Conservation (phyloP, 371 early-diverging fungal species). For the Actinomortierella ambigua region DNA sequence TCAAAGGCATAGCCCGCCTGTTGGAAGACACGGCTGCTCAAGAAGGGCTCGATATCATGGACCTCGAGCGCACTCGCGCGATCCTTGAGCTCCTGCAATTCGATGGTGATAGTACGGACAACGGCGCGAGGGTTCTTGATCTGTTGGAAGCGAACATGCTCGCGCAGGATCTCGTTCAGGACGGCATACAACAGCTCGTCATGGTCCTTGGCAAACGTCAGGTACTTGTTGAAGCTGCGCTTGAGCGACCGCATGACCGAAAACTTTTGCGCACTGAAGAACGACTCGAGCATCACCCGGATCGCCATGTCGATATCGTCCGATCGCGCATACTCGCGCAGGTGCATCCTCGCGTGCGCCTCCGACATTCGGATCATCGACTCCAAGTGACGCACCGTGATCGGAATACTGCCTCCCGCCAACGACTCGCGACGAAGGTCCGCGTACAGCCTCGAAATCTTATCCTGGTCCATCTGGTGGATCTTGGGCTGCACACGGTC, state of each 20-base stretch:
- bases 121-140: constrained; percentile 59
- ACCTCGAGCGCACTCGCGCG: constrained; percentile 63
- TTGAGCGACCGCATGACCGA: constrained; percentile 88
- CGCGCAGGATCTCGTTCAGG: constrained; percentile 75
- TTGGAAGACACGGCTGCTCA: constrained; percentile 52
- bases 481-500: constrained; percentile 88
- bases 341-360: constrained; percentile 98
- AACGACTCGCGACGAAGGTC: constrained; percentile 94
- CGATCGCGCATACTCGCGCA: constrained; percentile 90
- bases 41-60: constrained; percentile 67
- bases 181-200: constrained; percentile 79
- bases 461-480: constrained; percentile 87
- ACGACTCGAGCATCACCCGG: constrained; percentile 90
- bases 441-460: constrained; percentile 86
- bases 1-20: constrained; percentile 51
- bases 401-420: constrained; percentile 90
- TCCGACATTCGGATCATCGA: constrained; percentile 98
- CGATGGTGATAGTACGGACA: constrained; percentile 62
- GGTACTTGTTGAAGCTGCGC: constrained; percentile 83
- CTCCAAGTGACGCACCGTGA: constrained; percentile 99
- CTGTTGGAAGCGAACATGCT: constrained; percentile 76
- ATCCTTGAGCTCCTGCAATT: constrained; percentile 67
- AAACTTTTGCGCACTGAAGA: constrained; percentile 97
- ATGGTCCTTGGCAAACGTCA: constrained; percentile 77
- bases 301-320: constrained; percentile 98